phyloP scores from a whole-genome alignment of 2,329 filamentous ascomycete genomes.

The Epichloe gansuensis region DNA sequence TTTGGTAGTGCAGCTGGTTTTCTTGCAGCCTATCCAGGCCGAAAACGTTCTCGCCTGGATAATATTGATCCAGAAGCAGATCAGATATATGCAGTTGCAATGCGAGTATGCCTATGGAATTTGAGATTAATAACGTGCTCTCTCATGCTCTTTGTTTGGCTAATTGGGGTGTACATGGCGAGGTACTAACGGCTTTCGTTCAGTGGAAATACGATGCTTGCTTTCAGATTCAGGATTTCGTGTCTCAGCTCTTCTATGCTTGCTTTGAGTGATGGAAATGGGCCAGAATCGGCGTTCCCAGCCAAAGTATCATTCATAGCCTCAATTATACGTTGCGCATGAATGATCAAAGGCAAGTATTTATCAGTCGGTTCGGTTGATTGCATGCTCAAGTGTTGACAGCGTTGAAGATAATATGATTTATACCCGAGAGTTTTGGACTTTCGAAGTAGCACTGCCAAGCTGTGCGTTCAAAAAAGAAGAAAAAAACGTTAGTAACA shows the following conservation, averaged over 20 bases:
- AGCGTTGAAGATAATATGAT: constrained; percentile 16
- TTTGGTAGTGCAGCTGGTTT: constrained; percentile 5
- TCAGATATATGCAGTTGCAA: constrained; percentile 18
- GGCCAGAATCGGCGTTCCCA: constrained; percentile 2
- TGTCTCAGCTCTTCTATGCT: constrained; percentile 8
- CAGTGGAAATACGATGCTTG: constrained; percentile 14
- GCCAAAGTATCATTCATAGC: constrained; percentile 16
- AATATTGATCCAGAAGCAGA: constrained; percentile 18
- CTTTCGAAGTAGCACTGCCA: constrained; percentile 20
- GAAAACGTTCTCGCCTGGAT: constrained; percentile 14
- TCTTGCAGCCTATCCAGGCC: constrained; percentile 14
- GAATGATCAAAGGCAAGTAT: constrained; percentile 17
- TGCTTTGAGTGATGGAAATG: constrained; percentile 9
- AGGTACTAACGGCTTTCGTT: constrained; percentile 16
- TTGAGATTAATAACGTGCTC: neutral
- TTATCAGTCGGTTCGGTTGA: constrained; percentile 13
- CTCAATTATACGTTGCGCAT: constrained; percentile 18
- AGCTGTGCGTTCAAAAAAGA: constrained; percentile 6
- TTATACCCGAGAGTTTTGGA: constrained; percentile 16
- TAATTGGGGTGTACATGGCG: too few relatives aligned
- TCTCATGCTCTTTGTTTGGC: neutral
- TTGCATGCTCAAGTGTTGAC: constrained; percentile 9
- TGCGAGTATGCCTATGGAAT: constrained; percentile 12
- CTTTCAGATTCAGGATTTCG: constrained; percentile 12
- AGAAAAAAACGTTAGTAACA: too few relatives aligned